Evolutionary conservation across 1,284 basidiomycete species (phyloP).

Genomic region (Anthracocystis setariae): DNA sequence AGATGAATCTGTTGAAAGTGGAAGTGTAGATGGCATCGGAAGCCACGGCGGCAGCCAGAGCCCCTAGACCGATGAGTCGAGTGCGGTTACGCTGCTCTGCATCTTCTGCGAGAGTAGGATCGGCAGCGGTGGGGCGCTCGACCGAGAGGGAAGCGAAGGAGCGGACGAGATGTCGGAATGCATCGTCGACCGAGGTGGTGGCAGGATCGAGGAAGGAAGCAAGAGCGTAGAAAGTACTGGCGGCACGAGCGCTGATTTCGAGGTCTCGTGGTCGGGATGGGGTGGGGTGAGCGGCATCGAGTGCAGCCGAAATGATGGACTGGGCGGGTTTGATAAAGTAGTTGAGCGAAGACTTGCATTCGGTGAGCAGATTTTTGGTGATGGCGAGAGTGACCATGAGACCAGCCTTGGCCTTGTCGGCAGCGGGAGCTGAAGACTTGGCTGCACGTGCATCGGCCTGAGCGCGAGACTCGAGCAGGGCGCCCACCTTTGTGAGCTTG

Average conservation of each 20-base stretch:
- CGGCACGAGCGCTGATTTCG: slow-evolving; percentile 84
- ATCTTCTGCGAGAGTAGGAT: slow-evolving; percentile 30
- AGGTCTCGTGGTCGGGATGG: slow-evolving; percentile 72
- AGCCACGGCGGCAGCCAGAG: slow-evolving; percentile 80
- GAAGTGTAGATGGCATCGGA: slow-evolving; percentile 87
- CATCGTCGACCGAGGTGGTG: slow-evolving; percentile 74
- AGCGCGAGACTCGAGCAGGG: slow-evolving; percentile 83
- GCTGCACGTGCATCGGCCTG: slow-evolving; percentile 76
- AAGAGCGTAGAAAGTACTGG: slow-evolving; percentile 87
- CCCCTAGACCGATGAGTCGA: slow-evolving; percentile 84
- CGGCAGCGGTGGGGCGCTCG: slow-evolving; percentile 34
- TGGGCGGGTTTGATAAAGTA: slow-evolving; percentile 84
- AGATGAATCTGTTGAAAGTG: slow-evolving; percentile 79
- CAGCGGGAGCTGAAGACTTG: slow-evolving; percentile 73
- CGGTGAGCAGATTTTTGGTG: slow-evolving; percentile 83
- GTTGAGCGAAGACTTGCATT: slow-evolving; percentile 86
- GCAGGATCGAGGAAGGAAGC: slow-evolving; percentile 87
- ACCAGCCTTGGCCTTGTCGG: slow-evolving; percentile 80
- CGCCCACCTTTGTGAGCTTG: slow-evolving; percentile 85
- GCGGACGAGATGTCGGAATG: slow-evolving; percentile 74
- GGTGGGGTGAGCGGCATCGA: slow-evolving; percentile 72
- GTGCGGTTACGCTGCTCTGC: slow-evolving; percentile 72
- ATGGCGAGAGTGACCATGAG: slow-evolving; percentile 88
- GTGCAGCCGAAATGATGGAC: slow-evolving; percentile 76
- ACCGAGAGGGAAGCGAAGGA: slow-evolving; percentile 75